Base-by-base conservation (phyloP, 176 grass and related monocot species). In the Otatea glauca region DNA sequence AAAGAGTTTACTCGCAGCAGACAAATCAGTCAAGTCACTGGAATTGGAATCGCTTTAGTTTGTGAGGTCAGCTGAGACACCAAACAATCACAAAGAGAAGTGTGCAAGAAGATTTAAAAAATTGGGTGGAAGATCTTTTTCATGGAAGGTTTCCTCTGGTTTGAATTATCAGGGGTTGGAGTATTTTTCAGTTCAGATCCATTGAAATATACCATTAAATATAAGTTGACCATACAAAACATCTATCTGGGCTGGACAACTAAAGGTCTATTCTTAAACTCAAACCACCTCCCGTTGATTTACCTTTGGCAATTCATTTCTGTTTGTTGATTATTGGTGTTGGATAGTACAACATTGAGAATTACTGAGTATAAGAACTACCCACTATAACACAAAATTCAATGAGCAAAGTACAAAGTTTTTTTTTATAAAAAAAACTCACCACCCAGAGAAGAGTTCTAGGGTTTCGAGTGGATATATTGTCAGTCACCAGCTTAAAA, bases 401-500 rank as follows among this genome's bases (percentile, higher is more conserved):
- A 53, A 29, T 50, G 10, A 48, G 8, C 0, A 68, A 81, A 83
- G 7, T 4, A 55, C 29, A 66, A 20, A 2, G 23, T 37, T 41
- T 41, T 41, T 41, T 9, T 42, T 2, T 34, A 34, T n/a, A 74
- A 59, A 56, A 76, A 83, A 81, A 41, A 83, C 93, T 86, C 82
- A 98, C 96, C 93, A 95, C 96, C 96, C 96, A 98, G 76, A 98
- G 87, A 87, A 98, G 96, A 75, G 87, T 85, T 86, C 66, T 90
- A 70, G 87, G 88, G 58, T 89, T 98, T 84, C 96, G 85, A 78
- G 96, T 98, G 71, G 96, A 95, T 84, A 98, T 98, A 80, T 90
- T 98, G 81, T 98, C 93, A 74, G 96, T 98, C 76, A 98, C 87
- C 27, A 98, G 67, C 83, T 98, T 98, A 86, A 98, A 98, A 72